Conservation (phyloP, 768 basidiomycete species). For the Nidula microcarpa region DNA sequence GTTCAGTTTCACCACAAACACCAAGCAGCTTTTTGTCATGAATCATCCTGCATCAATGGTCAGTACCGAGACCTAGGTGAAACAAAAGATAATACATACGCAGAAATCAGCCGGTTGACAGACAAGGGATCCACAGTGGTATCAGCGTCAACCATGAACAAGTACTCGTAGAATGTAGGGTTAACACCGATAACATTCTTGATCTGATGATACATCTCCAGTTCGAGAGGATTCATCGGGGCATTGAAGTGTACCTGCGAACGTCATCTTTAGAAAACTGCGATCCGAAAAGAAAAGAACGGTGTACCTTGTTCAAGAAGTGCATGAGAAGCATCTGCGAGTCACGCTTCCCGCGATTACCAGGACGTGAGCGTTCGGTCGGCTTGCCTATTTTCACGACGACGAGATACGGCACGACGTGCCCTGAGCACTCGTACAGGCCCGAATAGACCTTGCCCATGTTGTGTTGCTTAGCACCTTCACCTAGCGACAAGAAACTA, state of each 20-base stretch:
- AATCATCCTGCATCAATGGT: slow-evolving; percentile 68
- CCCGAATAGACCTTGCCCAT: slow-evolving; percentile 99
- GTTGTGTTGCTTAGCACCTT: slow-evolving; percentile 94
- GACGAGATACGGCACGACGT: slow-evolving; percentile 94
- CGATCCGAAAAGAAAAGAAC: not conserved
- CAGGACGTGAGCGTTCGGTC: slow-evolving; percentile 87
- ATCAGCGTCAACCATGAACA: slow-evolving; percentile 93
- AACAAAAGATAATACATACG: slow-evolving; percentile 50
- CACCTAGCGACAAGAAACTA: slow-evolving; percentile 90
- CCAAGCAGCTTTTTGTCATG: slow-evolving; percentile 94
- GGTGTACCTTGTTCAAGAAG: slow-evolving; percentile 88
- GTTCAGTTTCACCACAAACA: slow-evolving; percentile 91
- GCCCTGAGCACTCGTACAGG: slow-evolving; percentile 88
- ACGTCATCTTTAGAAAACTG: slow-evolving; percentile 3
- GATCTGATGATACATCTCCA: slow-evolving; percentile 99
- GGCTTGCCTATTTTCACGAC: slow-evolving; percentile 95
- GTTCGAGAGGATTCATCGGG: slow-evolving; percentile 93
- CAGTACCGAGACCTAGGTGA: not conserved
- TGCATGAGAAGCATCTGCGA: slow-evolving; percentile 96
- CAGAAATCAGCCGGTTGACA: slow-evolving; percentile 87
- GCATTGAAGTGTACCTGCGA: slow-evolving; percentile 90
- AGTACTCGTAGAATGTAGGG: slow-evolving; percentile 95
- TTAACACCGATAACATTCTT: slow-evolving; percentile 99
- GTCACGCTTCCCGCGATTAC: slow-evolving; percentile 98
- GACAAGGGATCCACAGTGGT: slow-evolving; percentile 89